These are phyloP conservation scores for Colletotrichum neosansevieriae DNA, from an alignment of 2,329 filamentous ascomycete genomes.

Conservation along the genomic window DNA sequence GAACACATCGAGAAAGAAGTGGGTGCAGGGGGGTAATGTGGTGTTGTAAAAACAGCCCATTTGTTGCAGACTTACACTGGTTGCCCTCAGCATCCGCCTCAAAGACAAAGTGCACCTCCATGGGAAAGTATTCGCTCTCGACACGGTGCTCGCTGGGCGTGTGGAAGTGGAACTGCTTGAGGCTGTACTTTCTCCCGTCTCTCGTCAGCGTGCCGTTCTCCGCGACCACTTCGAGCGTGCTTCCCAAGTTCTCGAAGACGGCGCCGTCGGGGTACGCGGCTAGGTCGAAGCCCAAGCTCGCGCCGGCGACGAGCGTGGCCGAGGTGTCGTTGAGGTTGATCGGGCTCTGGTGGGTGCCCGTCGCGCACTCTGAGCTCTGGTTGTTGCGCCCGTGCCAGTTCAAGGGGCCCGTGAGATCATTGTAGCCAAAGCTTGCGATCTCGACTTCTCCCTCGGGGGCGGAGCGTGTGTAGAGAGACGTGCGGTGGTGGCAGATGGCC, in stretches of 20 bases:
- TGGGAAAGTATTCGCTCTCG: conserved; percentile 53
- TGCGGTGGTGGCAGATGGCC: conserved; percentile 50
- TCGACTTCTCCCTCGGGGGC: conserved; percentile 45
- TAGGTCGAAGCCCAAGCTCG: conserved; percentile 51
- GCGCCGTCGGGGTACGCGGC: conserved; percentile 51
- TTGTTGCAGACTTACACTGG: conserved; percentile 10
- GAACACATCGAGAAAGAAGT: background rate
- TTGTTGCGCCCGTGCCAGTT: conserved; percentile 63
- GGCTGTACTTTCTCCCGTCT: conserved; percentile 53
- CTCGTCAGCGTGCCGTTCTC: conserved; percentile 59
- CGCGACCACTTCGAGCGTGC: conserved; percentile 62
- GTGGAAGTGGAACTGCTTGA: conserved; percentile 72
- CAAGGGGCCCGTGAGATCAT: conserved; percentile 58
- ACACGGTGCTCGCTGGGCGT: conserved; percentile 70
- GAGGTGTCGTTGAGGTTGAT: conserved; percentile 60
- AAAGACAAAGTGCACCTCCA: conserved; percentile 58
- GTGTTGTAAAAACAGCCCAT: no score
- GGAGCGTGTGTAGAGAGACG: conserved; percentile 48
- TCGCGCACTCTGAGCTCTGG: conserved; percentile 59
- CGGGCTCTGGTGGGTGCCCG: conserved; percentile 65
- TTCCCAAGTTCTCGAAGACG: conserved; percentile 64
- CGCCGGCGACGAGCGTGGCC: conserved; percentile 44
- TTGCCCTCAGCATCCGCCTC: conserved; percentile 46
- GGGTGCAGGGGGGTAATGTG: no score
- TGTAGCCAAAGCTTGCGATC: conserved; percentile 56